Evolutionary conservation across 176 grass and related monocot genomes (phyloP), one percentile per base, ranked within the genome.

Genomic region (Typha latifolia): DNA sequence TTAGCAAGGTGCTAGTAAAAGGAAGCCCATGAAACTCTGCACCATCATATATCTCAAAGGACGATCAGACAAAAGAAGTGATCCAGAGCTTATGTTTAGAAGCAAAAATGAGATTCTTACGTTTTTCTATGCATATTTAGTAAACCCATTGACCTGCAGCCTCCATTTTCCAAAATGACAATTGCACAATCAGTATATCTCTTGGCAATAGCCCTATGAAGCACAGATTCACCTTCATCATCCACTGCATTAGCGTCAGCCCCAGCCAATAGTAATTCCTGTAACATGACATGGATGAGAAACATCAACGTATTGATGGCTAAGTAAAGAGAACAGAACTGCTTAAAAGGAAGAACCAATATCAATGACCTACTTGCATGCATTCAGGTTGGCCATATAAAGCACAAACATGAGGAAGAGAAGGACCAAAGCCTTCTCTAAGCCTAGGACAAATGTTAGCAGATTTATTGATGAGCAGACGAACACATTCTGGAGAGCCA

Each of bases 361-460:
- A 20, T 16, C 20, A 2, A 66, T 31, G 50, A 53, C 68, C 12
- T 69, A 99, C 94, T 50, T 61, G 51, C 94, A 99, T 99, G 81
- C 94, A 99, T 69, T 99, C 94, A 37, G 94, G 94, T 70, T 99
- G 83, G 68, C 94, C 94, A 83, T 99, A 85, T 81, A 83, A 87
- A 83, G 94, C 94, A 87, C 94, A 99, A 51, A 99, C 62, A 82
- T 99, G 94, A 32, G 84, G 73, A 85, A 99, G 84, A 74, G 84
- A 90, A 78, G 89, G 89, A 72, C 94, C 79, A 51, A 82, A 79
- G 49, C 86, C 89, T 70, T 90, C 94, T 86, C 83, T 85, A 32
- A 93, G 76, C 55, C 81, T 87, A 62, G 74, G 93, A 80, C 79
- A 73, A 76, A 93, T 82, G 83, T 87, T 71, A 70, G 94, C 77